These are phyloP conservation scores for Malus hybrid DNA, from an alignment of 331 rosid species.

Conservation along the genomic window DNA sequence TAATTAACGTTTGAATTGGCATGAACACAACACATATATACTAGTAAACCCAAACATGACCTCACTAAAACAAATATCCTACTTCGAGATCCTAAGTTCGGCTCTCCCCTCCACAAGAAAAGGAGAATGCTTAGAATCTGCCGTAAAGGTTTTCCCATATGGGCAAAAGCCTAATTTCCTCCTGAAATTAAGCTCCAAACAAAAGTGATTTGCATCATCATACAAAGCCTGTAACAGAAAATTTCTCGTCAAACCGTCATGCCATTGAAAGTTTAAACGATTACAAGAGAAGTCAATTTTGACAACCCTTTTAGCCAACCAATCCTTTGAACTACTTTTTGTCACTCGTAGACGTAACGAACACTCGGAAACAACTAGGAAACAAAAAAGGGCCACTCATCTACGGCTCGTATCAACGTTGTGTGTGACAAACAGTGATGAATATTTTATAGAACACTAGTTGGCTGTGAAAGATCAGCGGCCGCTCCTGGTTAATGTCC, in stretches of 20 bases:
- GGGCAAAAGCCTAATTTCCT: not conserved
- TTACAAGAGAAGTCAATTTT: not conserved
- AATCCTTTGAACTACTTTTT: not conserved
- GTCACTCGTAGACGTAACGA: not conserved
- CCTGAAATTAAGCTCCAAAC: not conserved
- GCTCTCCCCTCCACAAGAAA: too few species aligned
- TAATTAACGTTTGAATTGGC: too few species aligned
- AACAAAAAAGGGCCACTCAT: not conserved
- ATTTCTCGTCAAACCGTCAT: not conserved
- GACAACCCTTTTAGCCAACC: conserved; percentile 3
- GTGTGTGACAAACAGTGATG: not conserved
- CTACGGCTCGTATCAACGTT: not conserved
- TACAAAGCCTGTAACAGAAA: not conserved
- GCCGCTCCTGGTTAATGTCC: too few species aligned
- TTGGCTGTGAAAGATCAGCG: too few species aligned
- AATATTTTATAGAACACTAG: not conserved
- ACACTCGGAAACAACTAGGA: not conserved
- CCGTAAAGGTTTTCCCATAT: not conserved
- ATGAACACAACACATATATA: too few species aligned
- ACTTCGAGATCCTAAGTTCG: too few species aligned
- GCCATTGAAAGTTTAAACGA: not conserved
- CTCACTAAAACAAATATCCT: too few species aligned
- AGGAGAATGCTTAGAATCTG: not conserved
- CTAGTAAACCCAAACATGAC: too few species aligned
- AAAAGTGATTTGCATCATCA: not conserved